phyloP scores from a whole-genome alignment of 2,329 filamentous ascomycete species.

The Penicillium sclerotigenum region DNA sequence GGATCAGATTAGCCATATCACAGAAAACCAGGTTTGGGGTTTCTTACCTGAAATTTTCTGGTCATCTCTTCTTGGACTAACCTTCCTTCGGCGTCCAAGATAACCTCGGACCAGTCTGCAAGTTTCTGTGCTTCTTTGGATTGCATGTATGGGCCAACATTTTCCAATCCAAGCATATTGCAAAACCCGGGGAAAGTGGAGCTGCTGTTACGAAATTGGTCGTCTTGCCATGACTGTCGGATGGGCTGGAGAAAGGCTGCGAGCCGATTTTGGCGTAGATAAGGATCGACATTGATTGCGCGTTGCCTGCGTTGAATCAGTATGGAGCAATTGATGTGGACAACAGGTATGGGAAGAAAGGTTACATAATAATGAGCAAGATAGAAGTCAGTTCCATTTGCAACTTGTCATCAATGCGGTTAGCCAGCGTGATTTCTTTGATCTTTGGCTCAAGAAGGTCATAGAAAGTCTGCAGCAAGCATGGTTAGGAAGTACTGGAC shows the following conservation, averaged over 20 bases:
- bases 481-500: constrained; percentile 19
- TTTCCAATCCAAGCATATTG: constrained; percentile 71
- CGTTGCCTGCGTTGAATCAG: constrained; percentile 61
- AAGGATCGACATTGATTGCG: constrained; percentile 68
- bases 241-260: constrained; percentile 78
- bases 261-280: constrained; percentile 68
- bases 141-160: constrained; percentile 75
- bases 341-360: neutral
- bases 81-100: constrained; percentile 75
- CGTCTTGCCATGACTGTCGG: constrained; percentile 72
- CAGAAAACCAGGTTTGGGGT: neutral
- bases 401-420: constrained; percentile 73
- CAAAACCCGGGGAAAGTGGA: constrained; percentile 76
- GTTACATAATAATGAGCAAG: constrained; percentile 82
- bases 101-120: constrained; percentile 75
- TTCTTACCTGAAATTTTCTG: constrained; percentile 63
- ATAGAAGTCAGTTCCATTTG: constrained; percentile 85
- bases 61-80: constrained; percentile 75
- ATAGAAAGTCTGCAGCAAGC: constrained; percentile 65
- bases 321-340: neutral
- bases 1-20: constrained; percentile 4
- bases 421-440: constrained; percentile 70
- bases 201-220: constrained; percentile 65
- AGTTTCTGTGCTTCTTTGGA: constrained; percentile 70
- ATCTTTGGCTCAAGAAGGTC: constrained; percentile 81